Percentiles rank a stretch among this genome's conserved stretches.
Conservation (phyloP, 176 grass and related monocot species). For the Canna indica region DNA sequence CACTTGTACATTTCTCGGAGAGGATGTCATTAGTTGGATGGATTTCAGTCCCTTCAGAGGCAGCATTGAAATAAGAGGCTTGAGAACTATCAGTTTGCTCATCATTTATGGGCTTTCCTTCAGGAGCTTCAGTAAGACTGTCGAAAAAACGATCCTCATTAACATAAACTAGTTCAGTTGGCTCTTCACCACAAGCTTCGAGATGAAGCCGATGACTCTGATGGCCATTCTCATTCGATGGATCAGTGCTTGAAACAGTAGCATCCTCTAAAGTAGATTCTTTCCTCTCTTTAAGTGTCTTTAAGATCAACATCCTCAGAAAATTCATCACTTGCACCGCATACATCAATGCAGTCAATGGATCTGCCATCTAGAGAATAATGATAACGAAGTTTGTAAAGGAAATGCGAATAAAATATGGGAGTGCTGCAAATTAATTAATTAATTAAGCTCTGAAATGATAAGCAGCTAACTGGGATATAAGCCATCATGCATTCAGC, state of each 20-base stretch:
- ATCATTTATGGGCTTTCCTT: slow-evolving; percentile 19
- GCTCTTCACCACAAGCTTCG: slow-evolving; percentile 24
- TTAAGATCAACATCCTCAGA: slow-evolving; percentile 70
- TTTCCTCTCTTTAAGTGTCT: slow-evolving; percentile 66
- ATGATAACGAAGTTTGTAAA: neutral
- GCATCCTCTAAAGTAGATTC: slow-evolving; percentile 16
- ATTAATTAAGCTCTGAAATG: neutral
- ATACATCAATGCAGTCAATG: slow-evolving; percentile 84
- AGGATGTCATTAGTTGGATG: slow-evolving; percentile 14
- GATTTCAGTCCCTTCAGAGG: neutral
- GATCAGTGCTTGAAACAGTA: neutral
- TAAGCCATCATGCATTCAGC: neutral
- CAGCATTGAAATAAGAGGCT: slow-evolving; percentile 7
- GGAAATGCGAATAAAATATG: too few relatives aligned
- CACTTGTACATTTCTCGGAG: neutral
- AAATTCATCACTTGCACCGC: slow-evolving; percentile 96
- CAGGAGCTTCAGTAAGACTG: slow-evolving; percentile 23
- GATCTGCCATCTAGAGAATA: slow-evolving; percentile 83
- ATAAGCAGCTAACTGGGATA: neutral
- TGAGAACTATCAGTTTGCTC: slow-evolving; percentile 5
- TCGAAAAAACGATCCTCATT: slow-evolving; percentile 33
- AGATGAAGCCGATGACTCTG: slow-evolving; percentile 11
- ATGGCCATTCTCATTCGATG: slow-evolving; percentile 16
- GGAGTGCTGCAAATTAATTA: neutral
- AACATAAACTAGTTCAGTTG: slow-evolving; percentile 26